These are phyloP conservation scores for carrot (Daucus carota) DNA, from an alignment of 129 eudicot species.

Conservation along the genomic window DNA sequence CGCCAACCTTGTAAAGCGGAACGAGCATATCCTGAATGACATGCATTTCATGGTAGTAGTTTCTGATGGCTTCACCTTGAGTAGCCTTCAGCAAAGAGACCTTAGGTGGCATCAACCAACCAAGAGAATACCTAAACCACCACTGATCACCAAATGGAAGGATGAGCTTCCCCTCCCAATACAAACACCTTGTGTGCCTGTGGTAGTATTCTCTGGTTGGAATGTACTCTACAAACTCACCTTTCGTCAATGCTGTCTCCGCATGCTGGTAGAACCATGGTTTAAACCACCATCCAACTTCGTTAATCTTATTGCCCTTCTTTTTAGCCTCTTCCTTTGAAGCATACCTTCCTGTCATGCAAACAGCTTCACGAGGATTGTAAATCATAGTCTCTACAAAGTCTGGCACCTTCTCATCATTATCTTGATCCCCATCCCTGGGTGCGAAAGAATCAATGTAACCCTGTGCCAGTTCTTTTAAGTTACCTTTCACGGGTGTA, in stretches of 20 bases:
- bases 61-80: constrained; percentile 90
- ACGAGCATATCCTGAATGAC: constrained; percentile 97
- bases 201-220: constrained; percentile 93
- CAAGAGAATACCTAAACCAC: constrained; percentile 79
- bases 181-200: constrained; percentile 88
- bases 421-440: constrained; percentile 69
- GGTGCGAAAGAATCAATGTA: constrained; percentile 89
- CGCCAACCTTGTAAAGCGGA: constrained; percentile 90
- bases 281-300: constrained; percentile 92
- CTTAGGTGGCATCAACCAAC: constrained; percentile 99
- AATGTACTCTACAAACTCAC: constrained; percentile 93
- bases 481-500: constrained; percentile 69
- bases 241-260: constrained; percentile 63
- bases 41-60: constrained; percentile 93
- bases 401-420: constrained; percentile 73
- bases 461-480: constrained; percentile 76
- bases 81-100: constrained; percentile 93
- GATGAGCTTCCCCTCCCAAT: constrained; percentile 98
- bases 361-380: constrained; percentile 67
- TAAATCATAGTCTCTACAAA: constrained; percentile 89
- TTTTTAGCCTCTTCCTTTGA: constrained; percentile 68
- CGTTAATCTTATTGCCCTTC: constrained; percentile 73
- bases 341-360: constrained; percentile 72
- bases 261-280: constrained; percentile 97
- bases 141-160: constrained; percentile 91